These are phyloP conservation scores for Plasmopara muralis DNA, from an alignment of 352 stramenopile genomes.

Conservation along the genomic window DNA sequence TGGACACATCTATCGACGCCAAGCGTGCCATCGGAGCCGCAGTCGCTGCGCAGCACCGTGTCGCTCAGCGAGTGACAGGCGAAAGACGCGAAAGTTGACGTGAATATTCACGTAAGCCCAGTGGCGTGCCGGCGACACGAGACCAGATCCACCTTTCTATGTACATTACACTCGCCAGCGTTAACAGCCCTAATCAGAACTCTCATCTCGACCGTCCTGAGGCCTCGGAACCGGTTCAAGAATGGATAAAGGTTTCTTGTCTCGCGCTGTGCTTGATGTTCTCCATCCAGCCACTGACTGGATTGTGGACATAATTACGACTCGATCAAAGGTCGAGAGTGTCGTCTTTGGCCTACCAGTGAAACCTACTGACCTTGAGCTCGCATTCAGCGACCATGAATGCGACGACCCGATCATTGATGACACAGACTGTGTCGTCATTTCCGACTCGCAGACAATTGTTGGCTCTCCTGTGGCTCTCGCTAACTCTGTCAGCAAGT, in stretches of 20 bases:
- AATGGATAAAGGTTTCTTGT: slow-evolving; percentile 1
- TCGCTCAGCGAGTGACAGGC: neutral
- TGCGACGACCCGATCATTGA: neutral
- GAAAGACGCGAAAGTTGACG: neutral
- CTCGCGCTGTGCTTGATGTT: neutral
- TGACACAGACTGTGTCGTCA: slow-evolving; percentile 1
- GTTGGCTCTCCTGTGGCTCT: neutral
- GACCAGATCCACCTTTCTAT: neutral
- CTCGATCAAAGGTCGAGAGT: neutral
- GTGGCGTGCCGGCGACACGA: neutral
- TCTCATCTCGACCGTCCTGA: neutral
- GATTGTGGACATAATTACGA: neutral
- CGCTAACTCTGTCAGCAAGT: neutral
- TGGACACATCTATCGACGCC: neutral
- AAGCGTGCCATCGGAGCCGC: neutral
- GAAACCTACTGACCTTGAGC: neutral
- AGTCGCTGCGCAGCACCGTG: neutral
- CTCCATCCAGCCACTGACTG: neutral
- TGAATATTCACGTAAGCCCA: neutral
- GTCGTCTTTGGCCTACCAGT: neutral
- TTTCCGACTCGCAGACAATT: neutral
- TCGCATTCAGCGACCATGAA: slow-evolving; percentile 1
- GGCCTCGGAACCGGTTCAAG: neutral
- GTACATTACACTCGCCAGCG: neutral
- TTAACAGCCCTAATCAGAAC: neutral